Conservation (phyloP, 1,284 basidiomycete species). For the Ustilago shanxiensis region DNA sequence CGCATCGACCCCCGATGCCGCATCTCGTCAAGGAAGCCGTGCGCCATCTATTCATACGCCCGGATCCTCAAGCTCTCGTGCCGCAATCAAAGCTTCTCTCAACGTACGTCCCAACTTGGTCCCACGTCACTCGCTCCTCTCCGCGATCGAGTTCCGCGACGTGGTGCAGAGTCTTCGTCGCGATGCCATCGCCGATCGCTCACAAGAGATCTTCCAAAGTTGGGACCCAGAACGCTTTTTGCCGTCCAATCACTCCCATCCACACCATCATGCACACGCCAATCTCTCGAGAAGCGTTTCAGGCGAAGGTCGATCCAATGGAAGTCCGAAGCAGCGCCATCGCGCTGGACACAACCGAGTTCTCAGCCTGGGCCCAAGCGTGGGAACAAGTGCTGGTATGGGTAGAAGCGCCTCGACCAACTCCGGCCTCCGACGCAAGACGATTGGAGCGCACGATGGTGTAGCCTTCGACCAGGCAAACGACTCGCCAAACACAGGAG, state of each 20-base stretch:
- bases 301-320: constrained; percentile 13
- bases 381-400: constrained; percentile 8
- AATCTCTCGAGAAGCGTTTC: constrained; percentile 21
- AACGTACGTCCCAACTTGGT: constrained; percentile 45
- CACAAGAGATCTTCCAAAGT: constrained; percentile 59
- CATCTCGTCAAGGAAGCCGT: constrained; percentile 18
- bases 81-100: constrained; percentile 15
- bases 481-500: neutral
- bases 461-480: neutral
- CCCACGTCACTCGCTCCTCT: constrained; percentile 78
- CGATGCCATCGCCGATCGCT: constrained; percentile 64
- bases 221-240: constrained; percentile 62
- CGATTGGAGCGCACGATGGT: constrained; percentile 30
- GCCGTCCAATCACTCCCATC: constrained; percentile 27
- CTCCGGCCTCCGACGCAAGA: constrained; percentile 29
- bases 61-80: constrained; percentile 26
- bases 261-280: constrained; percentile 29
- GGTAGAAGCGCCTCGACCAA: constrained; percentile 24
- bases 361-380: constrained; percentile 28
- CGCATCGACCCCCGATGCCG: constrained; percentile 23
- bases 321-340: constrained; percentile 17
- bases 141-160: constrained; percentile 91
- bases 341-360: constrained; percentile 33
- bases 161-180: constrained; percentile 83
- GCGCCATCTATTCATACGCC: constrained; percentile 35